Evolutionary conservation across 176 grass and related monocot genomes (phyloP), one percentile per base, ranked within the genome.

Genomic region (Neostapfia colusana): DNA sequence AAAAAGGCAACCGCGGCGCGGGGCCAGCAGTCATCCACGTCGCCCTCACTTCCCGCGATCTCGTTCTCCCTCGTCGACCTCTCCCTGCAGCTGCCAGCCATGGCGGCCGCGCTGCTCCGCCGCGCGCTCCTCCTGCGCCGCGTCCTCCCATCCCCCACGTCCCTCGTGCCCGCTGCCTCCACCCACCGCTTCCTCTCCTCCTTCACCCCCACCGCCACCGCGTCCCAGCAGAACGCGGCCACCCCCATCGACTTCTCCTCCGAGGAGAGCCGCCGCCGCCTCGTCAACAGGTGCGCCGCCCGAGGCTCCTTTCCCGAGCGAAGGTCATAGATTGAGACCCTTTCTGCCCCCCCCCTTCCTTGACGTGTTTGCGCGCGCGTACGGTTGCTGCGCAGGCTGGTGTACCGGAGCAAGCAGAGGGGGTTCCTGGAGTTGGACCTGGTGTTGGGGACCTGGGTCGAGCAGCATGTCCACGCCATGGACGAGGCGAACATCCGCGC

Each of bases 361-460:
- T 48, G 43, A 35, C n/a, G 6, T 45, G 9, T 8, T 53, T 21
- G 31, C 31, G 17, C 3, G 14, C 4, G 39, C 6, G 21, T 12
- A 16, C 8, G 4, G 17, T n/a, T 13, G n/a, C 12, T 35, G 20
- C 56, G 45, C 82, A 98, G 95, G 66, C 72, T 98, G 69, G 57
- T 98, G 76, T 98, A 94, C 82, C 81, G 89, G 85, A 98, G 91
- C 91, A 98, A 89, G 64, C 89, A 94, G 82, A 84, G 95, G 21
- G 95, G 95, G 0, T 98, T 98, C 68, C 78, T 98, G 81, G 95
- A 98, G 80, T 77, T 98, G 62, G 95, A 98, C 82, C 85, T 94
- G 73, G 85, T 94, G 34, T 71, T 94, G 41, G 95, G 95, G 54
- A 90, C 26, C 65, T 98, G 95, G 91, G 95, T 98, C 1, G 91